Evolutionary conservation across 2,329 filamentous ascomycete species (phyloP), one percentile per base, ranked within the genome.

Genomic region (Grosmannia serpens): DNA sequence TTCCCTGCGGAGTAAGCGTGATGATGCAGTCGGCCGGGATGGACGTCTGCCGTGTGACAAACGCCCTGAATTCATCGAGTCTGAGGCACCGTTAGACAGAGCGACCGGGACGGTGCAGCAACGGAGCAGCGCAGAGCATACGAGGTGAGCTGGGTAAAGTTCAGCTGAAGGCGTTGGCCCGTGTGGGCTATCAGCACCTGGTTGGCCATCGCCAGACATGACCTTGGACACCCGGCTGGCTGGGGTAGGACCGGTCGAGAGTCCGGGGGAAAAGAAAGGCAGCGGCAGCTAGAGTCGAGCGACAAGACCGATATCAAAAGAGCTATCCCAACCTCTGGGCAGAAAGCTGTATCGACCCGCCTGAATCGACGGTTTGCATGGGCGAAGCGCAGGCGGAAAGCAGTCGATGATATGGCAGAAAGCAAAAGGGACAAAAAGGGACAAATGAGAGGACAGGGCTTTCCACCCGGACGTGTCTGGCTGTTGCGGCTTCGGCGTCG

Each of bases 111-210:
- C 4, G 15, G 13, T 29, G 15, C 46, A 55, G 29, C 24, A 53
- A 33, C 22, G 35, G 27, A 56, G 53, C 20, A 38, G 41, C 15
- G 60, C 24, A 13, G 8, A 27, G 77, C 84, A 66, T 77, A 90
- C 87, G 86, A 87, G 66, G 81, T 79, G 73, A 92, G 88, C 69
- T 84, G 82, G 63, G 85, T 80, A 65, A 86, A 83, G 75, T 95
- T 89, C 71, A 88, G 82, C 71, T 85, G 80, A 70, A 96, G 81
- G 75, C 87, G 86, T 79, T 90, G 86, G 78, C 92, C 92, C 74
- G 88, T 91, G 76, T 95, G 91, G 80, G 90, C 91, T 70, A 96
- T 86, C 78, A 90, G 89, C 74, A 96, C 86, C 76, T 89, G 85
- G 71, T 92, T 83, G 77, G 89, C 88, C 90, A 95, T 95, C 74